Evolutionary conservation across 371 early-diverging fungal genomes (phyloP).

Genomic region (Mucor circinelloides): DNA sequence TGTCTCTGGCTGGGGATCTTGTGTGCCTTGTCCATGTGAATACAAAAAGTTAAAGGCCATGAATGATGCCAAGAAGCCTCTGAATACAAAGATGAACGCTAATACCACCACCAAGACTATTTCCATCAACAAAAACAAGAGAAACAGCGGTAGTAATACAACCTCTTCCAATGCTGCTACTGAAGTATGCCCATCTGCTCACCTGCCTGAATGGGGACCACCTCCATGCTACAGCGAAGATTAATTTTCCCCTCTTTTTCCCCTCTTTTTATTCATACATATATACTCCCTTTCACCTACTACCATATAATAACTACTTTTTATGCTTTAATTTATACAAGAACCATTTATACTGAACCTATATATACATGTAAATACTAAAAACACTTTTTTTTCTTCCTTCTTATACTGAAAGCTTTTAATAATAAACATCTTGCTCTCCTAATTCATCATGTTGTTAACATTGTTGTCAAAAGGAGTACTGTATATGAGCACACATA

Average conservation of each 20-base stretch:
- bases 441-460: neutral
- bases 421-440: neutral
- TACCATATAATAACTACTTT: neutral
- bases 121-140: neutral
- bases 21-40: constrained; percentile 39
- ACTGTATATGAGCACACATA: neutral
- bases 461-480: neutral
- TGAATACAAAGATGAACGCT: neutral
- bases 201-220: constrained; percentile 27
- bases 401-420: too few species aligned
- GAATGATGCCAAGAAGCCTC: neutral
- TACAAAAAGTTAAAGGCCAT: constrained; percentile 12
- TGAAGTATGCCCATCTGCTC: constrained; percentile 3
- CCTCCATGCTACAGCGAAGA: constrained; percentile 28
- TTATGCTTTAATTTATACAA: neutral
- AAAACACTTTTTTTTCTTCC: neutral
- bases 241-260: neutral
- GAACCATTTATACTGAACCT: neutral
- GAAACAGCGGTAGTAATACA: constrained; percentile 7
- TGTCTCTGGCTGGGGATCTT: constrained; percentile 34
- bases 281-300: neutral
- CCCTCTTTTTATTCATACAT: neutral
- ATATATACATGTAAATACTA: constrained; percentile 2
- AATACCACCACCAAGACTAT: neutral
- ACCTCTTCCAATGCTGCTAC: neutral